A percentile compares a stretch with the other conserved stretches of the same genome.
phyloP scores from a whole-genome alignment of 2,329 filamentous ascomycete genomes.

The Zopfia rhizophila region DNA sequence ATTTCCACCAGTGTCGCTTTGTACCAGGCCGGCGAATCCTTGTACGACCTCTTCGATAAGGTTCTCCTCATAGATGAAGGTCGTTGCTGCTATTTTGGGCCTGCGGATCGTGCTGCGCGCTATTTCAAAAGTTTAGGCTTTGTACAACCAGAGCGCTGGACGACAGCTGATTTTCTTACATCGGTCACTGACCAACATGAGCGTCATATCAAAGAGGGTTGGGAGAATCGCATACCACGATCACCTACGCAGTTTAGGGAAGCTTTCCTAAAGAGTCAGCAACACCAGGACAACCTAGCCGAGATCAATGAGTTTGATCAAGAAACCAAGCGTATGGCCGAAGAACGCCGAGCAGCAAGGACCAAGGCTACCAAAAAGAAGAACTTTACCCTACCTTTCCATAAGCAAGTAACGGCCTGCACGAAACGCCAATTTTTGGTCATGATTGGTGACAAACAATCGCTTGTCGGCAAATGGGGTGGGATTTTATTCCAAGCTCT shows the following conservation, averaged over 20 bases:
- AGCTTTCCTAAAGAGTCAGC: constrained; percentile 50
- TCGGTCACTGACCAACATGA: constrained; percentile 74
- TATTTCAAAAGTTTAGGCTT: constrained; percentile 77
- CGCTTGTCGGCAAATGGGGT: constrained; percentile 62
- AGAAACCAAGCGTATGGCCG: constrained; percentile 41
- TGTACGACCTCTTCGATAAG: constrained; percentile 53
- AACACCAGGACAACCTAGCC: constrained; percentile 47
- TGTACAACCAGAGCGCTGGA: constrained; percentile 72
- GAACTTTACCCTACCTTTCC: constrained; percentile 53
- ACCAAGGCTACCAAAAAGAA: constrained; percentile 54
- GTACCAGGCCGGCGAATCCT: constrained; percentile 69
- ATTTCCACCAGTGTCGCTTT: constrained; percentile 74
- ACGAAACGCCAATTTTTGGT: constrained; percentile 58
- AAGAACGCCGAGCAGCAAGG: constrained; percentile 43
- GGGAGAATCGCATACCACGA: constrained; percentile 66
- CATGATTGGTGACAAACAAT: constrained; percentile 64
- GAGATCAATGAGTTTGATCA: constrained; percentile 54
- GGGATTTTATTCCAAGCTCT: constrained; percentile 55
- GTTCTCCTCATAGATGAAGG: constrained; percentile 55
- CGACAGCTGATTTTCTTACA: constrained; percentile 77
- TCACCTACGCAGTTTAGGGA: constrained; percentile 66
- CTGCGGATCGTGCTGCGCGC: constrained; percentile 66
- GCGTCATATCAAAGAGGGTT: constrained; percentile 65
- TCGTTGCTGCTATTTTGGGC: constrained; percentile 68
- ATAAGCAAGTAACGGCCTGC: constrained; percentile 52